Evolutionary conservation across 305 asterid genomes (phyloP).

Genomic region (Salvia sclarea): DNA sequence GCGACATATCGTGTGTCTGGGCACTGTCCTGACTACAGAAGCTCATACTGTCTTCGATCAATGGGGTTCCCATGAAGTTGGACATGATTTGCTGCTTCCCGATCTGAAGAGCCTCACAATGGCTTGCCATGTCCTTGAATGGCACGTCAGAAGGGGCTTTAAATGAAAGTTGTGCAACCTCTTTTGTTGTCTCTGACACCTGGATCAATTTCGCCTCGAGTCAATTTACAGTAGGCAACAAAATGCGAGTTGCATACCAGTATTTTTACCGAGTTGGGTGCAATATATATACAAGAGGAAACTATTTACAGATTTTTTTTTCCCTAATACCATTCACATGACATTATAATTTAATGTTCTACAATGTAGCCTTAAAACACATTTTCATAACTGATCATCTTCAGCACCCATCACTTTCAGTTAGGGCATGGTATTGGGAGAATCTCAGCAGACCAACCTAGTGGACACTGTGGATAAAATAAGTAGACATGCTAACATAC

Average conservation of each 20-base stretch:
- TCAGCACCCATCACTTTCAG: constrained; percentile 3
- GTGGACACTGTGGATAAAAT: not conserved
- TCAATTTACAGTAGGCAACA: constrained; percentile 25
- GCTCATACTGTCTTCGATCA: constrained; percentile 37
- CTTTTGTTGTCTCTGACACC: constrained; percentile 66
- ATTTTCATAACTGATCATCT: not conserved
- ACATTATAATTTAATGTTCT: not conserved
- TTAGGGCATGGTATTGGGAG: constrained; percentile 1
- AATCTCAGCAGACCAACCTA: constrained; percentile 3
- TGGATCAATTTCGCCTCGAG: constrained; percentile 36
- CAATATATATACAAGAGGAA: not conserved
- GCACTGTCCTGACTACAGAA: constrained; percentile 35
- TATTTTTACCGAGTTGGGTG: not conserved
- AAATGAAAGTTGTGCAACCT: constrained; percentile 49
- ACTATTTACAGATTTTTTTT: too few species aligned
- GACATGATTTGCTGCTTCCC: constrained; percentile 76
- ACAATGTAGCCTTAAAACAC: not conserved
- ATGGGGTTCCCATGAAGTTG: constrained; percentile 50
- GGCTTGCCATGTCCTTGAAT: constrained; percentile 76
- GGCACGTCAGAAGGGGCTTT: constrained; percentile 58
- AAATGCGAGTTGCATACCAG: not conserved
- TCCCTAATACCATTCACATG: not conserved
- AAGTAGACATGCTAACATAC: constrained; percentile 42
- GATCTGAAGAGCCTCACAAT: constrained; percentile 71
- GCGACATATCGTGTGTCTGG: constrained; percentile 31